phyloP scores from a whole-genome alignment of 176 grass and related monocot species.

The Lolium multiflorum region DNA sequence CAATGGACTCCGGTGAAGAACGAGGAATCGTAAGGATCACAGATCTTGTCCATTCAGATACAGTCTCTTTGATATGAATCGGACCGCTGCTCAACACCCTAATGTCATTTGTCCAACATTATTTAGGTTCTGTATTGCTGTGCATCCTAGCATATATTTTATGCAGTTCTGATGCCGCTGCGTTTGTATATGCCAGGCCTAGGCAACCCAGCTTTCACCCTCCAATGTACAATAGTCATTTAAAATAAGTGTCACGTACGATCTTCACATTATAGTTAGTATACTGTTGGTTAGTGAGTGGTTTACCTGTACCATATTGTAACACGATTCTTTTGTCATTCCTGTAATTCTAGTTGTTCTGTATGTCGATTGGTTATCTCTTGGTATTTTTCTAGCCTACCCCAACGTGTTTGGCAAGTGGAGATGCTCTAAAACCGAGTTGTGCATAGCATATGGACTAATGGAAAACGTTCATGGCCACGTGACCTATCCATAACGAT shows the following conservation, averaged over 20 bases:
- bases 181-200: conserved; percentile 21
- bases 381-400: background rate
- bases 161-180: background rate
- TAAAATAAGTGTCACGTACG: background rate
- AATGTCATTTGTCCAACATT: background rate
- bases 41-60: background rate
- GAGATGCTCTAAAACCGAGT: too few species aligned
- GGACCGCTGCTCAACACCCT: background rate
- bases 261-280: background rate
- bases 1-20: conserved; percentile 86
- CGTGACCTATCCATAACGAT: too few species aligned
- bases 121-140: background rate
- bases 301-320: conserved; percentile 29
- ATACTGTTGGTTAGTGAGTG: conserved; percentile 6
- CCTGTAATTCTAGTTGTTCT: background rate
- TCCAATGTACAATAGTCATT: conserved; percentile 14
- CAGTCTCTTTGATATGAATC: background rate
- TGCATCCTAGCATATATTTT: background rate
- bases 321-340: background rate
- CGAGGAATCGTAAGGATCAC: conserved; percentile 52
- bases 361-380: background rate
- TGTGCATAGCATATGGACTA: too few species aligned
- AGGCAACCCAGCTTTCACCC: background rate
- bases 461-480: too few species aligned
- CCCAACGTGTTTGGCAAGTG: too few species aligned